phyloP scores from a whole-genome alignment of 345 rosid species.

The Psidium guajava region DNA sequence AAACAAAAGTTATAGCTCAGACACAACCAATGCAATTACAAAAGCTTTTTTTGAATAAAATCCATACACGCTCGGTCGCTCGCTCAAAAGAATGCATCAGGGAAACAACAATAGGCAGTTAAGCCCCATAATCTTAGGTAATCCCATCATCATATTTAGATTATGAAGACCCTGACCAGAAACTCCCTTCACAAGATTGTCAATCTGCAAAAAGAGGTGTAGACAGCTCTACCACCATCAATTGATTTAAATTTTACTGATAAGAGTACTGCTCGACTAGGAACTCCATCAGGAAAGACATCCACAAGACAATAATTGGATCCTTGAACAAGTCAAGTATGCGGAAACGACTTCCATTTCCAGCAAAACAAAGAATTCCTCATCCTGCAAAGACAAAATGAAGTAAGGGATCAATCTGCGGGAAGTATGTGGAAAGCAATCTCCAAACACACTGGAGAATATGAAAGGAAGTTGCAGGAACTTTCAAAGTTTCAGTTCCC shows the following conservation, averaged over 20 bases:
- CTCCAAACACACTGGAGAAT: neutral
- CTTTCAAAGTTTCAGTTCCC: neutral
- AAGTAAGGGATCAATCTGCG: neutral
- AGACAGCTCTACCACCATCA: neutral
- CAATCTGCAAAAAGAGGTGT: constrained; percentile 45
- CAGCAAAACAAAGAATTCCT: neutral
- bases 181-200: constrained; percentile 37
- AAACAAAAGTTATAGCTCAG: neutral
- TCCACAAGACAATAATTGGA: neutral
- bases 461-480: neutral
- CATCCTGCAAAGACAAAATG: neutral
- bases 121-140: neutral
- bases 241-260: too few relatives aligned
- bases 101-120: neutral
- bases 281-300: neutral
- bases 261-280: neutral
- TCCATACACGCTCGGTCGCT: neutral
- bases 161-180: neutral
- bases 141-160: too few relatives aligned
- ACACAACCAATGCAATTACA: too few relatives aligned
- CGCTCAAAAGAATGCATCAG: neutral
- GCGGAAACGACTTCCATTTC: neutral
- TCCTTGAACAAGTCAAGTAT: neutral
- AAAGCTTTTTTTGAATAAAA: neutral
- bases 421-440: neutral